These are phyloP conservation scores for Colletotrichum abscissum DNA, from an alignment of 2,329 filamentous ascomycete genomes.

Conservation along the genomic window DNA sequence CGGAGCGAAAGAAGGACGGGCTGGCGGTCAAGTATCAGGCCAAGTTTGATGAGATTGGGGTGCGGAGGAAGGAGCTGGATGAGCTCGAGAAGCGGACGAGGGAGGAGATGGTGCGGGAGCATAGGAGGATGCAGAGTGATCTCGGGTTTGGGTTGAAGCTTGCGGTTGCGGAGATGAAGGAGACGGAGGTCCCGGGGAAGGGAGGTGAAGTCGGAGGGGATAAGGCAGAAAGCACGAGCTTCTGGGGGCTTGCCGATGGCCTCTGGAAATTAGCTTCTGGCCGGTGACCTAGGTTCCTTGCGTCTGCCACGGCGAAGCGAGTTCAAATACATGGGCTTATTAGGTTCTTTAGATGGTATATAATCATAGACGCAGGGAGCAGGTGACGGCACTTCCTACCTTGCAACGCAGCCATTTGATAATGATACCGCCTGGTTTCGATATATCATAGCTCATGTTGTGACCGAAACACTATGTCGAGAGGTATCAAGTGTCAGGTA, in stretches of 20 bases:
- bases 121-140: not conserved
- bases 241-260: fast-evolving
- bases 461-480: too few relatives aligned
- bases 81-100: not conserved
- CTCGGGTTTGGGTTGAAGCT: not conserved
- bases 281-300: too few relatives aligned
- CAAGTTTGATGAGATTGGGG: not conserved
- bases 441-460: too few relatives aligned
- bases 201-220: not conserved
- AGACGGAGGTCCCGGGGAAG: not conserved
- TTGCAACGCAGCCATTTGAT: too few relatives aligned
- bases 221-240: not conserved
- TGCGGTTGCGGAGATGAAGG: not conserved
- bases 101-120: not conserved
- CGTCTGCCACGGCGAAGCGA: too few relatives aligned
- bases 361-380: too few relatives aligned
- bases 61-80: not conserved
- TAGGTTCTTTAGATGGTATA: too few relatives aligned
- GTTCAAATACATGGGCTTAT: too few relatives aligned
- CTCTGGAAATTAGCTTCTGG: too few relatives aligned
- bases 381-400: too few relatives aligned
- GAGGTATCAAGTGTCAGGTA: too few relatives aligned
- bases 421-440: too few relatives aligned
- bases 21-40: not conserved
- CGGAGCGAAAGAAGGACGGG: not conserved